These are phyloP conservation scores for Penicillium sp. DNA, from an alignment of 2,329 filamentous ascomycete species.

Conservation along the genomic window DNA sequence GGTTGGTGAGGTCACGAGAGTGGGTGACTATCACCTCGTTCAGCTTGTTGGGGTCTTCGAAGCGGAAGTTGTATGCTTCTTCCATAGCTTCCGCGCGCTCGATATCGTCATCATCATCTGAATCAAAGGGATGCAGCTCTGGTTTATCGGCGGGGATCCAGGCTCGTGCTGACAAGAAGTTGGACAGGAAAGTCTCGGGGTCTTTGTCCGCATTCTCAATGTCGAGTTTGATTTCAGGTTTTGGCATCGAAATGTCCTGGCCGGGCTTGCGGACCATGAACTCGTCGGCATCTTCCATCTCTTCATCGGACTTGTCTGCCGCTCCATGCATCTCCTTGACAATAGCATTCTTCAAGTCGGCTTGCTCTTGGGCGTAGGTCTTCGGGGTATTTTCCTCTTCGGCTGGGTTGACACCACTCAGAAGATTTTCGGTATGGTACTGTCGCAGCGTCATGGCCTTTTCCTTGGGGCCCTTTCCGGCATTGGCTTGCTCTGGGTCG, in stretches of 20 bases:
- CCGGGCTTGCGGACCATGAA: constrained; percentile 73
- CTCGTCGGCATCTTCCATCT: constrained; percentile 61
- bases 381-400: constrained; percentile 52
- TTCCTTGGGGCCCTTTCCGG: constrained; percentile 59
- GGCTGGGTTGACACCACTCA: constrained; percentile 67
- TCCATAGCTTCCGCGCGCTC: constrained; percentile 81
- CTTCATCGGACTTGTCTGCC: constrained; percentile 48
- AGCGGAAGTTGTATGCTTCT: constrained; percentile 90
- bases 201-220: constrained; percentile 78
- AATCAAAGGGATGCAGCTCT: constrained; percentile 80
- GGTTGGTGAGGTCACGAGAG: constrained; percentile 77
- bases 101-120: constrained; percentile 78
- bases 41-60: constrained; percentile 83
- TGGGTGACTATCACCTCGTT: constrained; percentile 88
- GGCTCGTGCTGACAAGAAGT: constrained; percentile 87
- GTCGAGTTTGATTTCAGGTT: constrained; percentile 59
- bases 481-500: constrained; percentile 50
- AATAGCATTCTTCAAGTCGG: constrained; percentile 72
- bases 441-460: constrained; percentile 84
- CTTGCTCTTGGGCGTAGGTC: constrained; percentile 88
- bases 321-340: constrained; percentile 76
- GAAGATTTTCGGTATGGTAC: constrained; percentile 87
- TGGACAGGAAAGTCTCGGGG: constrained; percentile 88
- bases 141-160: constrained; percentile 72
- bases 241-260: constrained; percentile 31